Base-by-base conservation (phyloP, 2,329 filamentous ascomycete genomes). In the Ceratocystis harringtonii region DNA sequence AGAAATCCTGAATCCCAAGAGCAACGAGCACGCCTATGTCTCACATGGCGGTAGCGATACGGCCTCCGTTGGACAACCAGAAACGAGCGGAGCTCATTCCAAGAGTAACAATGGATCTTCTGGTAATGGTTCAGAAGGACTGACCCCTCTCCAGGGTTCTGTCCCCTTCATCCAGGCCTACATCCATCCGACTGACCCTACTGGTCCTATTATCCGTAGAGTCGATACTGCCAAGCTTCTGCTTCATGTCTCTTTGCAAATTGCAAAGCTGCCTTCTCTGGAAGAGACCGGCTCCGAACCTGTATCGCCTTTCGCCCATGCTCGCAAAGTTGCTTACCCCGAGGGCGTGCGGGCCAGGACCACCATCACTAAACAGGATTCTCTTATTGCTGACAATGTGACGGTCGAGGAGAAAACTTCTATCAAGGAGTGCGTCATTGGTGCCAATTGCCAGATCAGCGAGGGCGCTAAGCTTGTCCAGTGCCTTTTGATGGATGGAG, bases 401-500 rank as follows among this genome's bases (percentile, higher is more conserved):
- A 90, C 86, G 0, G 85, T 97, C 0, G 89, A 92, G 72, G 89
- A 92, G 71, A 92, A 92, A 73, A 87, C 85, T 28, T 88, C 91
- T n/a, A 88, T 99, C 76, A 96, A 96, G 74, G 90, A 96, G 75
- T 88, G 81, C 45, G 90, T 96, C 36, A 84, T 99, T 50, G 94
- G 94, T 2, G 84, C 89, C 3, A 90, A 90, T 70, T 95, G 90
- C 73, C 87, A 89, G 71, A 92, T 99, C 69, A 85, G 86, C 68
- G 85, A 87, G 70, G 90, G 91, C n/a, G 90, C 88, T 36, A 89
- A 92, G 69, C 76, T 99, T 57, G 86, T 85, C n/a, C 84, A 92
- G 69, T 97, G 92, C 74, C 76, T 97, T 61, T 77, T 97, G 22
- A 96, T 97, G 90, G 92, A 97, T 68, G 90, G 90, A 2, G 92